Conservation (phyloP, 768 basidiomycete genomes). For the Tylopilus plumbeoviolaceoides region DNA sequence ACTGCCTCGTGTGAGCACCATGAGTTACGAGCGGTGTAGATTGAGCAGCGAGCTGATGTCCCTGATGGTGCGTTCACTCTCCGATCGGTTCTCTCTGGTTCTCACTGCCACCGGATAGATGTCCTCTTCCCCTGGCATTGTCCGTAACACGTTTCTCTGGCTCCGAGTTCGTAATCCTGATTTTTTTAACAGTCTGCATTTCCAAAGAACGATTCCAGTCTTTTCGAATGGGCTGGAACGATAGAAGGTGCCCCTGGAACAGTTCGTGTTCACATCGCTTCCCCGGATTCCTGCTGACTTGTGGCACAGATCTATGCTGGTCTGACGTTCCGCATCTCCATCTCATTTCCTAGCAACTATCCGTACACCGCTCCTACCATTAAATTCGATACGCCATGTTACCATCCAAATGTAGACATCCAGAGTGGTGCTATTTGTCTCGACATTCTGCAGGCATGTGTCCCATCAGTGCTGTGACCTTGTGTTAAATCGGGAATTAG, state of each 20-base stretch:
- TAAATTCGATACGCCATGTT: slow-evolving; percentile 87
- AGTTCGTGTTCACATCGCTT: slow-evolving; percentile 22
- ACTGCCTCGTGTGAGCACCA: background rate
- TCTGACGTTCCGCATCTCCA: slow-evolving; percentile 76
- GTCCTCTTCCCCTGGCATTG: slow-evolving; percentile 86
- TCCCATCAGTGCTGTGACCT: no score
- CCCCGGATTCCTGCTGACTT: slow-evolving; percentile 1
- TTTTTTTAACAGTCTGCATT: slow-evolving; percentile 66
- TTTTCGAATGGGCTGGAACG: slow-evolving; percentile 89
- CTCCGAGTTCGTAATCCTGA: background rate
- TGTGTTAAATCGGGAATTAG: slow-evolving; percentile 34
- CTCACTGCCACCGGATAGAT: slow-evolving; percentile 47
- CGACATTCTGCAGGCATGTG: slow-evolving; percentile 76
- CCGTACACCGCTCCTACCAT: slow-evolving; percentile 83
- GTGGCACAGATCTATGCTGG: slow-evolving; percentile 65
- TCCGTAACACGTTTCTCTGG: slow-evolving; percentile 34
- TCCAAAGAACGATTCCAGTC: slow-evolving; percentile 79
- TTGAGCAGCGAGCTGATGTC: slow-evolving; percentile 85
- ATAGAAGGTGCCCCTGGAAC: slow-evolving; percentile 80
- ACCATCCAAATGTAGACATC: slow-evolving; percentile 88
- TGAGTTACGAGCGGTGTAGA: slow-evolving; percentile 33
- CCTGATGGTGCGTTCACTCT: slow-evolving; percentile 62
- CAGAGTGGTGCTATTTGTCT: slow-evolving; percentile 74
- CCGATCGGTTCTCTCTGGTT: background rate
- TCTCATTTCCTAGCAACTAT: slow-evolving; percentile 83